Conservation (phyloP, 495 filamentous ascomycete genomes). For the Peziza echinospora region DNA sequence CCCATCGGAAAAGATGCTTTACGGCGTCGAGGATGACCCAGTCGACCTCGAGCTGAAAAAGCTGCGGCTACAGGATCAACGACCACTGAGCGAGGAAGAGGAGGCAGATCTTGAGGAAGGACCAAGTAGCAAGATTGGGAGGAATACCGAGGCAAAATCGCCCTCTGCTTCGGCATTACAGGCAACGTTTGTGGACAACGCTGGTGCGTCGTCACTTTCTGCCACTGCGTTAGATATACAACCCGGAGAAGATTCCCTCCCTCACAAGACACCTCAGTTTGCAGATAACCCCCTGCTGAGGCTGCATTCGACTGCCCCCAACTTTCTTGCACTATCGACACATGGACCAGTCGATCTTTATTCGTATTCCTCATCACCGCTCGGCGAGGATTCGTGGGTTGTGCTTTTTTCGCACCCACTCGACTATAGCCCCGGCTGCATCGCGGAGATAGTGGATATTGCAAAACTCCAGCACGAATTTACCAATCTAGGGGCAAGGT, state of each 20-base stretch:
- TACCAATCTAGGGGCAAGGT: slow-evolving; percentile 38
- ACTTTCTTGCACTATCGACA: slow-evolving; percentile 44
- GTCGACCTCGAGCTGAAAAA: no score
- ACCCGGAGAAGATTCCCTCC: not conserved
- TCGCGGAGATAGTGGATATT: slow-evolving; percentile 47
- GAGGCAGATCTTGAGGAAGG: not conserved
- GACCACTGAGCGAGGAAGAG: not conserved
- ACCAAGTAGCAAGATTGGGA: not conserved
- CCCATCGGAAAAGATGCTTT: not conserved
- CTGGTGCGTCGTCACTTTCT: not conserved
- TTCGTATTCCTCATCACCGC: slow-evolving; percentile 13
- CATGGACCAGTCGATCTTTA: slow-evolving; percentile 47
- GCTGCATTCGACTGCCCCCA: slow-evolving; percentile 38
- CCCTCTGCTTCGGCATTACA: not conserved
- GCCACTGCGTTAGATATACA: not conserved
- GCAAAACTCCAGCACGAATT: slow-evolving; percentile 41
- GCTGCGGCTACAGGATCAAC: not conserved
- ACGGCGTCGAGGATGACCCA: not conserved
- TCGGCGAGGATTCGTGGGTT: slow-evolving; percentile 29
- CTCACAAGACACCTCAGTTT: not conserved
- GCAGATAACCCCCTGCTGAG: slow-evolving; percentile 29
- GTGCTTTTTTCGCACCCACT: slow-evolving; percentile 50
- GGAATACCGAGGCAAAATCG: not conserved
- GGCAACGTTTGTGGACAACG: not conserved
- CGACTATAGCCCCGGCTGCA: slow-evolving; percentile 51